phyloP scores from a whole-genome alignment of 257 asterid species.

The Solanum sparsipilum region DNA sequence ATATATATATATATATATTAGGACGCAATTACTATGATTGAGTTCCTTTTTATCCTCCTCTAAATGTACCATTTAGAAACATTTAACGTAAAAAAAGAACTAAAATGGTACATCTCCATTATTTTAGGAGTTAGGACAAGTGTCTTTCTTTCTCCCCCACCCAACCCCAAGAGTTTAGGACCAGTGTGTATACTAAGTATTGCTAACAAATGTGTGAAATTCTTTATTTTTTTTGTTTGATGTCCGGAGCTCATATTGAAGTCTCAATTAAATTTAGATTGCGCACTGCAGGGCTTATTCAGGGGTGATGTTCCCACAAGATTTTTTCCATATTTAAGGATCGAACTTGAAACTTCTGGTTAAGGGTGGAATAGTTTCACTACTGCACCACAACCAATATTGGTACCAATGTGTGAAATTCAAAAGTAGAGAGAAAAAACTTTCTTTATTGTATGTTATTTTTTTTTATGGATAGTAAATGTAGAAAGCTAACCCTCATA shows the following conservation, averaged over 20 bases:
- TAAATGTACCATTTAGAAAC: neutral
- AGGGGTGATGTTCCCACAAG: accelerated
- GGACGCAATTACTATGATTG: neutral
- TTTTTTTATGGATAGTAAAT: neutral
- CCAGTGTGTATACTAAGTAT: neutral
- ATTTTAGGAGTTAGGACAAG: neutral
- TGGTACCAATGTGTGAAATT: neutral
- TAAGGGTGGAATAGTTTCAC: accelerated
- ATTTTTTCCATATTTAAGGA: too few species aligned
- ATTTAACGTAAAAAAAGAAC: neutral
- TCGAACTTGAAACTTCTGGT: accelerated
- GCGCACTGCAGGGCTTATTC: accelerated
- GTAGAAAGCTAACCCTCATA: neutral
- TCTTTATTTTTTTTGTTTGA: neutral
- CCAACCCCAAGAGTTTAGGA: neutral
- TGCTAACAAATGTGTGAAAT: neutral
- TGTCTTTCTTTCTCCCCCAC: neutral
- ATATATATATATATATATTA: too few species aligned
- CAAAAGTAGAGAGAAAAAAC: neutral
- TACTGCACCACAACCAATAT: accelerated
- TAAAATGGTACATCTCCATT: neutral
- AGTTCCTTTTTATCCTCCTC: neutral
- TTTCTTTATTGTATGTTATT: neutral
- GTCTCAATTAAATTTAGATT: too few species aligned
- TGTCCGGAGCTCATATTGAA: too few species aligned